Evolutionary conservation across 495 filamentous ascomycete genomes (phyloP), one percentile per base, ranked within the genome.

Genomic region (Mycothermus thermophilus): DNA sequence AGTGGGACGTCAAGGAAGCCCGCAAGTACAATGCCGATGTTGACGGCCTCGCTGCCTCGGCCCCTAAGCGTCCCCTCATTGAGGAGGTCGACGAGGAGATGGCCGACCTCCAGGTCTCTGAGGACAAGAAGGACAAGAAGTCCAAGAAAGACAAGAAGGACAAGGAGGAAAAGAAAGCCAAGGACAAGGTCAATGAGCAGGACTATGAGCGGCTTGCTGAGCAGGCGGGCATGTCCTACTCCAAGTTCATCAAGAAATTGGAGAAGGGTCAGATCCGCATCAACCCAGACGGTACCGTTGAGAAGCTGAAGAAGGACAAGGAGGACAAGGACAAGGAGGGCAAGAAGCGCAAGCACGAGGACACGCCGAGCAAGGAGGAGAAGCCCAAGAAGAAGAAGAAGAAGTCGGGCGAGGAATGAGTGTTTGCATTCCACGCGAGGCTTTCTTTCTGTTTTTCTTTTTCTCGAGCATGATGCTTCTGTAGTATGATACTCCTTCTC

Each of bases 21-120:
- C 72, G 86, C 48, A 92, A 87, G 59, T 97, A 97, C 66, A 96
- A 96, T 57, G 64, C 75, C 18, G 90, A 95, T 59, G 90, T 84
- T 30, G 90, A 97, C 60, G 86, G 87, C 14, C 51, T 94, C 30
- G 63, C 69, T 33, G 72, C 72, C 6, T 77, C 88, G 47, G 80
- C 81, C 27, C 67, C 75, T 14, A 67, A 67, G 56, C 63, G 63
- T 51, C 62, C 69, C 26, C 54, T 68, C 29, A 67, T 75, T 41
- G 55, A 71, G 42, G 60, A 65, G 47, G 58, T 63, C 47, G 69
- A 72, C 30, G 60, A 66, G 42, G 63, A 72, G 38, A 74, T 66
- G 71, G 38, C 66, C 16, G 72, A 76, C 42, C 67, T 59, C 26
- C 59, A 51, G 13, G 50, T 39, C 10, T 45, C 48, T 13, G 48